These are phyloP conservation scores for Aspergillus taichungensis DNA, from an alignment of 495 filamentous ascomycete species.

Conservation along the genomic window DNA sequence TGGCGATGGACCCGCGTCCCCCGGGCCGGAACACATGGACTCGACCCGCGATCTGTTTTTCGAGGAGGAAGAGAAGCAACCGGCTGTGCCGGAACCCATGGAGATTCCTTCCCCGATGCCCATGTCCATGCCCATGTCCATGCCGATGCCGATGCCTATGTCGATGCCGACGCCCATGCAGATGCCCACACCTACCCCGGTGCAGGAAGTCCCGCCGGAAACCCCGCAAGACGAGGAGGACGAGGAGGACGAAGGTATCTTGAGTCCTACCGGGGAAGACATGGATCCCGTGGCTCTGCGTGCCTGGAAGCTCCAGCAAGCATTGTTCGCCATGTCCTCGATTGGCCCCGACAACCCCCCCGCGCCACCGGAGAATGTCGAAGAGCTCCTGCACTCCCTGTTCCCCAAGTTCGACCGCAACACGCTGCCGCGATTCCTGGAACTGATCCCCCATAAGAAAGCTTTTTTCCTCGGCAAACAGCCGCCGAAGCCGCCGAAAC, in stretches of 20 bases:
- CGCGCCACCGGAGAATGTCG: conserved; percentile 51
- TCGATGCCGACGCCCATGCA: conserved; percentile 21
- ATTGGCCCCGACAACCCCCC: conserved; percentile 37
- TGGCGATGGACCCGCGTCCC: conserved; percentile 40
- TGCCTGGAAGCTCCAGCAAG: conserved; percentile 43
- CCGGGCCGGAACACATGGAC: conserved; percentile 31
- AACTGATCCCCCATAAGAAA: conserved; percentile 65
- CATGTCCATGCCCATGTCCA: background rate
- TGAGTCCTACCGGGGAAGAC: conserved; percentile 25
- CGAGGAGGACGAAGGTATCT: conserved; percentile 18
- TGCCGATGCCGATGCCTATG: conserved; percentile 15
- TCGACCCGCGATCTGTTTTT: conserved; percentile 32
- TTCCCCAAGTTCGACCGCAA: conserved; percentile 65
- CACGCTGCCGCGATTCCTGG: conserved; percentile 57
- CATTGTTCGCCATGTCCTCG: conserved; percentile 42
- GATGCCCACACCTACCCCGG: conserved; percentile 1
- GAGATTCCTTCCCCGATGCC: conserved; percentile 7
- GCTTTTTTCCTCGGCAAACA: conserved; percentile 61
- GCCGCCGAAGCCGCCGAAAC: conserved; percentile 66
- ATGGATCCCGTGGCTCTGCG: conserved; percentile 38
- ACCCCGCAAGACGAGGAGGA: conserved; percentile 14
- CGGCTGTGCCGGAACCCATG: conserved; percentile 11
- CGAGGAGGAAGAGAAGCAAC: conserved; percentile 24
- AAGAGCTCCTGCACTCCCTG: conserved; percentile 58
- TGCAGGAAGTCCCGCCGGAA: too few relatives aligned